These are phyloP conservation scores for Exserohilum rostratum DNA, from an alignment of 2,329 filamentous ascomycete genomes.

Conservation along the genomic window DNA sequence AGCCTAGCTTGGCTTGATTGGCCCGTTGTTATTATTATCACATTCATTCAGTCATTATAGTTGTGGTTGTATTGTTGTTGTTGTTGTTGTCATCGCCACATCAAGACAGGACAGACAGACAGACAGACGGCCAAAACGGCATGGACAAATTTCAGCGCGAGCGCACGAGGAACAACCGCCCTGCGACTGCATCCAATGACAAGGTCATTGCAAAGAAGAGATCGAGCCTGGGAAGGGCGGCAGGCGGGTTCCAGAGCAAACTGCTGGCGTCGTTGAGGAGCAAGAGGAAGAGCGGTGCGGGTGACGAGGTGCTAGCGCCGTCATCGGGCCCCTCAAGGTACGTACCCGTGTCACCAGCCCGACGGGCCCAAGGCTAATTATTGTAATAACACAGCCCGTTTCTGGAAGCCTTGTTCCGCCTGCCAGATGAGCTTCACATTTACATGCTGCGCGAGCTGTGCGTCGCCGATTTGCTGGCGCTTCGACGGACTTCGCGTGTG, in stretches of 20 bases:
- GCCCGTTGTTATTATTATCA: constrained; percentile 3
- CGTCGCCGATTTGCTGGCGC: constrained; percentile 42
- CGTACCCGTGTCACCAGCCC: not conserved
- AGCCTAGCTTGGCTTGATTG: constrained; percentile 7
- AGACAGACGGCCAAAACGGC: constrained; percentile 12
- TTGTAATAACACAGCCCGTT: constrained; percentile 31
- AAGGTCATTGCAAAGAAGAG: constrained; percentile 34
- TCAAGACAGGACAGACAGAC: not conserved
- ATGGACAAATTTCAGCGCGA: constrained; percentile 37
- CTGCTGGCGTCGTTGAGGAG: constrained; percentile 41
- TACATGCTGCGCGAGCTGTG: constrained; percentile 43
- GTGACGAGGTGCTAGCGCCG: constrained; percentile 20
- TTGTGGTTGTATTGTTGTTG: not conserved
- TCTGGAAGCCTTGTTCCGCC: constrained; percentile 38
- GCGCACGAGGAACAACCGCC: constrained; percentile 23
- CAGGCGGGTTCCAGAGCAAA: constrained; percentile 40
- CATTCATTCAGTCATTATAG: too few species aligned
- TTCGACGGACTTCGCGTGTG: constrained; percentile 39
- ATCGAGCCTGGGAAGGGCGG: constrained; percentile 40
- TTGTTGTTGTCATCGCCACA: too few species aligned
- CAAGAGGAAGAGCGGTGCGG: constrained; percentile 28
- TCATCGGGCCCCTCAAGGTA: constrained; percentile 34
- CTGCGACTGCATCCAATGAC: constrained; percentile 18
- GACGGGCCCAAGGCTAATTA: constrained; percentile 3
- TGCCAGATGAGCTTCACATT: constrained; percentile 45